Evolutionary conservation across 2,329 filamentous ascomycete species (phyloP).

Genomic region (Aspergillus amoenus): DNA sequence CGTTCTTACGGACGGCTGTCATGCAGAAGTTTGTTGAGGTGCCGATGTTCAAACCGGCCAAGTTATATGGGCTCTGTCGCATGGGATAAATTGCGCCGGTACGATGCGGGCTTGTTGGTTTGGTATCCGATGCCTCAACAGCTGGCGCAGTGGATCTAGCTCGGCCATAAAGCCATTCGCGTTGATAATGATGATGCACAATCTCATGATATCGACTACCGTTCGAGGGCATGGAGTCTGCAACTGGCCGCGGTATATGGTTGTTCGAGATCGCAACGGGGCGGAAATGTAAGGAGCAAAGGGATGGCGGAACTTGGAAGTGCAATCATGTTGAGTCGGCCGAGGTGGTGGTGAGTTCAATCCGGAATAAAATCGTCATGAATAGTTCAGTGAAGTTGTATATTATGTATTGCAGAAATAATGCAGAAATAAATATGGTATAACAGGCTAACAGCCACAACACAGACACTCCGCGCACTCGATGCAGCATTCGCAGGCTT

Average conservation of each 20-base stretch:
- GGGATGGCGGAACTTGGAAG: conserved; percentile 37
- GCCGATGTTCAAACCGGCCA: conserved; percentile 46
- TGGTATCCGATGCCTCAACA: conserved; percentile 36
- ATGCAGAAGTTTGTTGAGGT: conserved; percentile 47
- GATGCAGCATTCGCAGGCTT: conserved; percentile 21
- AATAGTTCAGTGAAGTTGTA: too few relatives aligned
- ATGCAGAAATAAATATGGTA: not conserved
- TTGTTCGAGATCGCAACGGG: conserved; percentile 32
- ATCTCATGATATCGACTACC: conserved; percentile 37
- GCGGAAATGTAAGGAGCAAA: conserved; percentile 24
- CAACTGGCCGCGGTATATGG: conserved; percentile 37
- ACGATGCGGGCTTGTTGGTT: conserved; percentile 46
- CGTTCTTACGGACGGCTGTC: conserved; percentile 25
- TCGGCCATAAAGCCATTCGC: conserved; percentile 20
- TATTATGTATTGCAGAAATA: not conserved
- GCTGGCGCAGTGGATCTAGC: not conserved
- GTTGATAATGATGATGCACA: conserved; percentile 38
- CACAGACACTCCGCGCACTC: conserved; percentile 19
- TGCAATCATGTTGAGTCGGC: conserved; percentile 28
- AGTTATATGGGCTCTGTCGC: conserved; percentile 42
- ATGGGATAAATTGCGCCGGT: conserved; percentile 45
- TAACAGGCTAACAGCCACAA: conserved; percentile 16
- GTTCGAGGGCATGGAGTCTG: conserved; percentile 32
- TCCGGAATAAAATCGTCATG: too few relatives aligned
- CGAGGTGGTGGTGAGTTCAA: conserved; percentile 16